Evolutionary conservation across 805 yeast species (phyloP).

Genomic region (Candida rishiriensis): DNA sequence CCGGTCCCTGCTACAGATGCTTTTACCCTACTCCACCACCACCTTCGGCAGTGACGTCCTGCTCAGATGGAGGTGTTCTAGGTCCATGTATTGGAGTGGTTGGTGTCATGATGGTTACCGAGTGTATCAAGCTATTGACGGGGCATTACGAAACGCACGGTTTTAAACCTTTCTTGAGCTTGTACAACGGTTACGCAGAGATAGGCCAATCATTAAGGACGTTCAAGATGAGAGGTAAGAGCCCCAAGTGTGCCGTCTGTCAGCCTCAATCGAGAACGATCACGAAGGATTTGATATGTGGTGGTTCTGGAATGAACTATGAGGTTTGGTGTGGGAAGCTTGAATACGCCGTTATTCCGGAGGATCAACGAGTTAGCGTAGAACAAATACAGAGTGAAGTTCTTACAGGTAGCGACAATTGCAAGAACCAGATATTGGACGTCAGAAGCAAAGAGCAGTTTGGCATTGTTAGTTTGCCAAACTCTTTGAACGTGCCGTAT

Average conservation of each 20-base stretch:
- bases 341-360: constrained; percentile 41
- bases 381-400: constrained; percentile 26
- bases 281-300: constrained; percentile 37
- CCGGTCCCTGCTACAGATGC: constrained; percentile 93
- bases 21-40: constrained; percentile 89
- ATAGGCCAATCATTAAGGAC: constrained; percentile 57
- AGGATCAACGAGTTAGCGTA: constrained; percentile 44
- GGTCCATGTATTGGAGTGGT: constrained; percentile 96
- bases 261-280: constrained; percentile 46
- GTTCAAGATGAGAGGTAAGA: constrained; percentile 75
- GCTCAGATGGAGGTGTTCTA: constrained; percentile 90
- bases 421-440: constrained; percentile 47
- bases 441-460: constrained; percentile 81
- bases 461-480: constrained; percentile 55
- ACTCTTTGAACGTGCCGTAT: constrained; percentile 62
- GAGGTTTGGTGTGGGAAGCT: constrained; percentile 67
- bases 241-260: constrained; percentile 59
- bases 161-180: constrained; percentile 64
- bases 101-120: constrained; percentile 87
- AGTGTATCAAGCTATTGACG: constrained; percentile 70
- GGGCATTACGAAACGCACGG: constrained; percentile 45
- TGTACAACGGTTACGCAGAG: constrained; percentile 60
- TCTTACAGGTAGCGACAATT: constrained; percentile 10
- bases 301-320: constrained; percentile 49
- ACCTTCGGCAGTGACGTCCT: constrained; percentile 73